Conservation (phyloP, 768 basidiomycete species). For the Chalciporus chontae region DNA sequence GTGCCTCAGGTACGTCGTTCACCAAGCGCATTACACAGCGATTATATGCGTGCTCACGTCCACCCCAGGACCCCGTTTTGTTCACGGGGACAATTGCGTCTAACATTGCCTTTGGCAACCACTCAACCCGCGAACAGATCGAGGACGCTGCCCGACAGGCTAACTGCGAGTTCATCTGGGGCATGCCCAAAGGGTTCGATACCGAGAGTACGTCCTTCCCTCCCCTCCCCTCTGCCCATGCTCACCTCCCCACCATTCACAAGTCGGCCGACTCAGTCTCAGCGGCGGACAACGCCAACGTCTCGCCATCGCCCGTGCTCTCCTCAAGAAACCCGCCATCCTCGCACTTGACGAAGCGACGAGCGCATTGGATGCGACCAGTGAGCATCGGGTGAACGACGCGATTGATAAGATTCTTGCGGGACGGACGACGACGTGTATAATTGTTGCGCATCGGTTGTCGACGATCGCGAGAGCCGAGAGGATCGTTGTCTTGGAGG, state of each 20-base stretch:
- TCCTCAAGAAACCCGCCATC: slow-evolving; percentile 86
- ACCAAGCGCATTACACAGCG: background rate
- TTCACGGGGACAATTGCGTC: slow-evolving; percentile 93
- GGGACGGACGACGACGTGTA: slow-evolving; percentile 76
- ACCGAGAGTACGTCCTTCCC: slow-evolving; percentile 65
- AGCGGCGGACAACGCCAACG: slow-evolving; percentile 78
- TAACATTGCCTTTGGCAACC: slow-evolving; percentile 88
- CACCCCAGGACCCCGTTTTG: slow-evolving; percentile 65
- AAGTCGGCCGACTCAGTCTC: slow-evolving; percentile 28
- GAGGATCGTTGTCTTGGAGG: slow-evolving; percentile 86
- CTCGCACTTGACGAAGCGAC: slow-evolving; percentile 90
- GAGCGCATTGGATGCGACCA: slow-evolving; percentile 83
- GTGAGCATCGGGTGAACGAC: slow-evolving; percentile 80
- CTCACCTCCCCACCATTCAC: slow-evolving; percentile 8
- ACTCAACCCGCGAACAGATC: slow-evolving; percentile 73
- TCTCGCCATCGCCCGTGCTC: slow-evolving; percentile 79
- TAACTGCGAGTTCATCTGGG: slow-evolving; percentile 96
- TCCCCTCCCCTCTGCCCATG: background rate
- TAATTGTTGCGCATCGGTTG: slow-evolving; percentile 86
- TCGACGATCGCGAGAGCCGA: slow-evolving; percentile 90
- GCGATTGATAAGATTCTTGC: slow-evolving; percentile 86
- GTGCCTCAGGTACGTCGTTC: slow-evolving; percentile 68
- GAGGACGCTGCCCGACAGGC: slow-evolving; percentile 86
- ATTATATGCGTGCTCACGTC: background rate
- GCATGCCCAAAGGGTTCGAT: slow-evolving; percentile 91